Percentiles rank a stretch among this genome's conserved stretches.
Conservation (phyloP, 495 filamentous ascomycete species). For the Parathielavia appendiculata region DNA sequence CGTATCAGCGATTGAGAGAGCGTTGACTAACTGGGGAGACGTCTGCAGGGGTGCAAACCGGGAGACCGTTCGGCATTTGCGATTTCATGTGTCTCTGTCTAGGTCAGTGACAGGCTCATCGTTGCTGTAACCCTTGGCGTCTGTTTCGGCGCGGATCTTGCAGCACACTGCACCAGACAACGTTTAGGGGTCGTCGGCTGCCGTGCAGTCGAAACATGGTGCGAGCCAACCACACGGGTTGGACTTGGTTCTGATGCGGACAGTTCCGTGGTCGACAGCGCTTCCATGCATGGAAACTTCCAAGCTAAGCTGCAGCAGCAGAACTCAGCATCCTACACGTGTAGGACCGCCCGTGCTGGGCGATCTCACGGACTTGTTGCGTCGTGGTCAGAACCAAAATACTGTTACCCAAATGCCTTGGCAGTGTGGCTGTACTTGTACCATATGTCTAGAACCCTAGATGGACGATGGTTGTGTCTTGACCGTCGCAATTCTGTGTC, state of each 20-base stretch:
- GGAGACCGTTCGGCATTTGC: not conserved
- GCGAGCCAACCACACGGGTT: constrained; percentile 14
- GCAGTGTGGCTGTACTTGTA: not conserved
- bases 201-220: constrained; percentile 23
- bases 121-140: constrained; percentile 20
- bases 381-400: not conserved
- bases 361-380: too few species aligned
- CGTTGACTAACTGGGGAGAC: not conserved
- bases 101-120: not conserved
- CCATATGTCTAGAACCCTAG: not conserved
- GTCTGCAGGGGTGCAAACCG: not conserved
- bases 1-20: not conserved
- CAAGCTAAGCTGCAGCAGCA: not conserved
- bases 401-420: not conserved
- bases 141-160: constrained; percentile 16
- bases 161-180: constrained; percentile 19
- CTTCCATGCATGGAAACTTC: constrained; percentile 17
- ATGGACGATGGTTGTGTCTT: not conserved
- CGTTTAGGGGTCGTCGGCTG: constrained; percentile 15
- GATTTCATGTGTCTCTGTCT: not conserved
- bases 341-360: not conserved
- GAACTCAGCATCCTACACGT: not conserved
- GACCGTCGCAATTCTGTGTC: not conserved
- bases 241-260: constrained; percentile 5
- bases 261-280: not conserved